phyloP scores from a whole-genome alignment of 441 rosid genomes.

The Gossypium davidsonii region DNA sequence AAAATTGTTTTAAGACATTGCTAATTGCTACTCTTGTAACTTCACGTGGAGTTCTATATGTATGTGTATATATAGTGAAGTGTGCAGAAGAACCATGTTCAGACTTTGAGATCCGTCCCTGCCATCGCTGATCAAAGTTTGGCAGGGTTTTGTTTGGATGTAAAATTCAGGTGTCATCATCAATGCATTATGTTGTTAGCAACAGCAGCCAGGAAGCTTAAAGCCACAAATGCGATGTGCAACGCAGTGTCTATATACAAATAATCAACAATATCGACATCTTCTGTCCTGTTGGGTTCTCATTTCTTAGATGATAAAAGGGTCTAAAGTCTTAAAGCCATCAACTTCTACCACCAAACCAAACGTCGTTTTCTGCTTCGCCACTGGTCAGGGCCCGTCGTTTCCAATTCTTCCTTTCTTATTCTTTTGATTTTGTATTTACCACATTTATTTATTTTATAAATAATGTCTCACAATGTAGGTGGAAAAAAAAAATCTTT shows the following conservation, averaged over 20 bases:
- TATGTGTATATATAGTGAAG: no score
- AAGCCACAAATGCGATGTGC: neutral
- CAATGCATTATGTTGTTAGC: no score
- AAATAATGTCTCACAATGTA: no score
- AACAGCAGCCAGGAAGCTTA: no score
- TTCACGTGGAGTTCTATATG: neutral
- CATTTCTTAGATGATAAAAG: neutral
- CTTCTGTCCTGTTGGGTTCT: neutral
- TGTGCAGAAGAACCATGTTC: neutral
- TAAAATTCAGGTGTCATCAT: no score
- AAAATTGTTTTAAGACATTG: neutral
- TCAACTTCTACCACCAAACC: neutral
- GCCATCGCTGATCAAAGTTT: neutral
- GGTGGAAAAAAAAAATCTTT: no score
- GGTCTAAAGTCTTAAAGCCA: neutral
- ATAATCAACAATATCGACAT: neutral
- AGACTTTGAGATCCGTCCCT: neutral
- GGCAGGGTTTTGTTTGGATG: neutral
- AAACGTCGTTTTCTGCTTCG: neutral
- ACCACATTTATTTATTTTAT: neutral
- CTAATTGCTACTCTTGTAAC: neutral
- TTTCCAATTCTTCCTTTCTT: no score
- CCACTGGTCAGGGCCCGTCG: neutral
- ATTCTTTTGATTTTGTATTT: neutral
- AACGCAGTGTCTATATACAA: neutral